Conservation (phyloP, 257 asterid species). For the Linaria vulgaris region DNA sequence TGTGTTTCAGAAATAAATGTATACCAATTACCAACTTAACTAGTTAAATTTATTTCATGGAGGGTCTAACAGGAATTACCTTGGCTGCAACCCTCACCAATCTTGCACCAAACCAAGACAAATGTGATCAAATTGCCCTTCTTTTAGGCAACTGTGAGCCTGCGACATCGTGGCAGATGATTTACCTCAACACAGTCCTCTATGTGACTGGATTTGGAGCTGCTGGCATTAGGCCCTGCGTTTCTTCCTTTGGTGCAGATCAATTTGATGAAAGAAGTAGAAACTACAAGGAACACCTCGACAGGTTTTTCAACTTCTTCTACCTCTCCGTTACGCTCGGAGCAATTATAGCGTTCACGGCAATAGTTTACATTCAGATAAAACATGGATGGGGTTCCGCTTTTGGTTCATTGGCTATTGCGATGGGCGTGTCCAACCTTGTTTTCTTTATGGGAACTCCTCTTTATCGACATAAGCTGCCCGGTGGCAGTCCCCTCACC, state of each 20-base stretch:
- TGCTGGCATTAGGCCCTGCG: conserved; percentile 98
- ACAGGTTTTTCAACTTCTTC: conserved; percentile 88
- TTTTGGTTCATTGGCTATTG: conserved; percentile 82
- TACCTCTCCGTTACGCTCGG: conserved; percentile 94
- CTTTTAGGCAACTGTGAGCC: conserved; percentile 90
- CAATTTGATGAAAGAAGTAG: conserved; percentile 82
- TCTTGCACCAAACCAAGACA: conserved; percentile 77
- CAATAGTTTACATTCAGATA: conserved; percentile 85
- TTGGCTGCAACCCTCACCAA: conserved; percentile 57
- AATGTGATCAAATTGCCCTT: conserved; percentile 77
- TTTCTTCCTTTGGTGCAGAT: conserved; percentile 98
- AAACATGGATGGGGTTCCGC: conserved; percentile 94
- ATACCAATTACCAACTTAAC: too few relatives aligned
- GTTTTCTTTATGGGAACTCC: conserved; percentile 93
- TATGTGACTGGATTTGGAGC: conserved; percentile 92
- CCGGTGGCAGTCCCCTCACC: conserved; percentile 96
- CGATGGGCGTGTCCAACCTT: conserved; percentile 89
- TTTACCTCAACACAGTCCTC: conserved; percentile 66
- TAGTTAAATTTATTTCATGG: conserved; percentile 31
- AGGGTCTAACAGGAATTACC: conserved; percentile 95
- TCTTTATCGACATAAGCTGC: conserved; percentile 79
- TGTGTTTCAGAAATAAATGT: too few relatives aligned
- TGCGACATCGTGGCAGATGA: conserved; percentile 92
- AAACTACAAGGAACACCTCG: conserved; percentile 70
- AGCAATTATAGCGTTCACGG: conserved; percentile 91